Evolutionary conservation across 768 basidiomycete genomes (phyloP).

Genomic region (Tremella yokohamensis): DNA sequence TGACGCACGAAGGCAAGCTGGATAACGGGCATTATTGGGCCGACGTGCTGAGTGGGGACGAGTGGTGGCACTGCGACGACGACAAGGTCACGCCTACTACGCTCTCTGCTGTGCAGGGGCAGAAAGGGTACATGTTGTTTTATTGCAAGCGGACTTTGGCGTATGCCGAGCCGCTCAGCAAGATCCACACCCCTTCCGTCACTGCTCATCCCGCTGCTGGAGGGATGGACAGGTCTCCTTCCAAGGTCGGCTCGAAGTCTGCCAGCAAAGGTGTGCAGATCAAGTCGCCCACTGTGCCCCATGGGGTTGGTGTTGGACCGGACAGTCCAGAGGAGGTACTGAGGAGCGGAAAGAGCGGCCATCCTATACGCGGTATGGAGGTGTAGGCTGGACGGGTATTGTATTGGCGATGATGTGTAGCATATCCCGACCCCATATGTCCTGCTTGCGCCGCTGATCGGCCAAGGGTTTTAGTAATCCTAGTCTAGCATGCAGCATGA

Average conservation of each 20-base stretch:
- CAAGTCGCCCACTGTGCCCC: neutral
- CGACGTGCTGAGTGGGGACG: conserved; percentile 65
- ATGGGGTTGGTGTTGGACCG: neutral
- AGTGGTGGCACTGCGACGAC: conserved; percentile 95
- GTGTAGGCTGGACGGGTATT: neutral
- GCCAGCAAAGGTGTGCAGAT: neutral
- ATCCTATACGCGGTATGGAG: conserved; percentile 10
- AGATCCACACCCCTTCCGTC: conserved; percentile 5
- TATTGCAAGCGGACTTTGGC: conserved; percentile 87
- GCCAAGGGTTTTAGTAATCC: too few species aligned
- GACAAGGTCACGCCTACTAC: conserved; percentile 77
- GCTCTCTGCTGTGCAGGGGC: conserved; percentile 64
- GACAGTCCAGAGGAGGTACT: conserved; percentile 1
- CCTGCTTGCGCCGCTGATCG: too few species aligned
- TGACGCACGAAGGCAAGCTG: conserved; percentile 90
- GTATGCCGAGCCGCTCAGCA: conserved; percentile 55
- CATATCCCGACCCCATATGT: too few species aligned
- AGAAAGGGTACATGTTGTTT: conserved; percentile 89
- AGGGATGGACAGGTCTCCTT: neutral
- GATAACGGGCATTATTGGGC: conserved; percentile 92
- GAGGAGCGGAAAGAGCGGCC: conserved; percentile 3
- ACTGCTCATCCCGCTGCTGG: neutral
- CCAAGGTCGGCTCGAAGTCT: neutral
- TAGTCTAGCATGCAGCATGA: too few species aligned
- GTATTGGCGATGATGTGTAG: too few species aligned